Base-by-base conservation (phyloP, 2,329 filamentous ascomycete species). In the Alternaria brassicicola region DNA sequence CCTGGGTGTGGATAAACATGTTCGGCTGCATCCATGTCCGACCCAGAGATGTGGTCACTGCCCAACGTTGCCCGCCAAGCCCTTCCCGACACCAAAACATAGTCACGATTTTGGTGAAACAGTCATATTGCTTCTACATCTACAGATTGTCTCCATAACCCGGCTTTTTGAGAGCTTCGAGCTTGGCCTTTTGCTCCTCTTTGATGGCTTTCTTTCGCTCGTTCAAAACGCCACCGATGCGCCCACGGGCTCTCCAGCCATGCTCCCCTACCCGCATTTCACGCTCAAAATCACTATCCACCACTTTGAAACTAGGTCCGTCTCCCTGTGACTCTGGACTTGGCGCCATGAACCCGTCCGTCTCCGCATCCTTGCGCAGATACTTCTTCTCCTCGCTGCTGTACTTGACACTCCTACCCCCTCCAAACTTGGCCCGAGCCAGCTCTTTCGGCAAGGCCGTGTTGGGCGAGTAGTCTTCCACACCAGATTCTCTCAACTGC, bases 41-140 rank as follows among this genome's bases (percentile, higher is more conserved):
- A 51, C 57, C 49, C 63, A 56, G 58, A 64, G 53, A 66, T 56
- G 57, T 63, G 53, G 65, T 62, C 61, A 59, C 56, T 57, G 58
- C 56, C 63, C 58, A 57, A 55, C 12, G 25, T 33, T 17, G 6
- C 42, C 26, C 41, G 50, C 49, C 58, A 53, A 51, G 47, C 48
- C 46, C 47, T 51, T n/a, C n/a, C 35, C 21, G n/a, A 43, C 39
- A 42, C 15, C 49, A 39, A 26, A 48, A 43, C 19, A 35, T 28
- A 12, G 25, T n/a, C 19, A 41, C 19, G 12, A 13, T 15, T 13
- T 30, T 1, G 41, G 19, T 25, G 36, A 21, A 28, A 43, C 25
- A 17, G 21, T 15, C 8, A n/a, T 17, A 7, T 12, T 28, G 15
- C 15, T 28, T 17, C 8, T 42, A 15, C 4, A 17, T 17, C 42